phyloP scores from a whole-genome alignment of 2,329 filamentous ascomycete genomes.

The Monilinia vaccinii-corymbosi region DNA sequence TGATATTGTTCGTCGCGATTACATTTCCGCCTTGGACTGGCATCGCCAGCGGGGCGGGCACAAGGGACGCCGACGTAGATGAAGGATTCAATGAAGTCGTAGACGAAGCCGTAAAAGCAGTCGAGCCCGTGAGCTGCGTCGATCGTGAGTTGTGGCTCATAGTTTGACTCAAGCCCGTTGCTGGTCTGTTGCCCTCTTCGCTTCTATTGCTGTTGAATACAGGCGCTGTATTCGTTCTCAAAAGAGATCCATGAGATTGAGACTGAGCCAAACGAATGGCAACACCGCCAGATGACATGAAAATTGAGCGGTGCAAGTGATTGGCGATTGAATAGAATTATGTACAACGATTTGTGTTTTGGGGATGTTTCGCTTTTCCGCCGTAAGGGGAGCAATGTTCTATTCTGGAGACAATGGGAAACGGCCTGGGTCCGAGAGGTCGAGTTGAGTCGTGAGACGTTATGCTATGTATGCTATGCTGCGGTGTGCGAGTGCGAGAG shows the following conservation, averaged over 20 bases:
- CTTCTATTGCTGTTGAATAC: constrained; percentile 20
- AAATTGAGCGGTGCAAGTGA: constrained; percentile 3
- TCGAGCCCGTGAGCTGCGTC: constrained; percentile 55
- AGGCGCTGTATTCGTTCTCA: constrained; percentile 28
- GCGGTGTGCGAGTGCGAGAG: constrained; percentile 2
- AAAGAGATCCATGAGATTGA: constrained; percentile 27
- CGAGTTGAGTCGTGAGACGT: too few species aligned
- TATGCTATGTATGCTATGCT: too few species aligned
- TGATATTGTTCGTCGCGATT: constrained; percentile 81
- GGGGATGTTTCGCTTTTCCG: constrained; percentile 2
- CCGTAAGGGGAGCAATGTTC: not conserved
- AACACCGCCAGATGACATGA: constrained; percentile 27
- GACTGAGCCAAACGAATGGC: constrained; percentile 26
- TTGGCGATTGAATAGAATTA: constrained; percentile 1
- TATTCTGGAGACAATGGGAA: not conserved
- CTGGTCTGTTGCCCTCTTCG: constrained; percentile 15
- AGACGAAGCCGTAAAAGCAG: constrained; percentile 37
- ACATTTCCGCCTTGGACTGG: constrained; percentile 48
- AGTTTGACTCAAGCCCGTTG: constrained; percentile 22
- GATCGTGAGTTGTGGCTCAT: constrained; percentile 37
- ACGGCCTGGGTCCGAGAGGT: not conserved
- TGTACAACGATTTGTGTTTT: not conserved
- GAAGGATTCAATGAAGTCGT: constrained; percentile 29
- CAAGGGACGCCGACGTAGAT: constrained; percentile 28
- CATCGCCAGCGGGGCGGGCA: constrained; percentile 29